Evolutionary conservation across 208 protist genomes (phyloP).

Genomic region (Leishmania gerbilli): DNA sequence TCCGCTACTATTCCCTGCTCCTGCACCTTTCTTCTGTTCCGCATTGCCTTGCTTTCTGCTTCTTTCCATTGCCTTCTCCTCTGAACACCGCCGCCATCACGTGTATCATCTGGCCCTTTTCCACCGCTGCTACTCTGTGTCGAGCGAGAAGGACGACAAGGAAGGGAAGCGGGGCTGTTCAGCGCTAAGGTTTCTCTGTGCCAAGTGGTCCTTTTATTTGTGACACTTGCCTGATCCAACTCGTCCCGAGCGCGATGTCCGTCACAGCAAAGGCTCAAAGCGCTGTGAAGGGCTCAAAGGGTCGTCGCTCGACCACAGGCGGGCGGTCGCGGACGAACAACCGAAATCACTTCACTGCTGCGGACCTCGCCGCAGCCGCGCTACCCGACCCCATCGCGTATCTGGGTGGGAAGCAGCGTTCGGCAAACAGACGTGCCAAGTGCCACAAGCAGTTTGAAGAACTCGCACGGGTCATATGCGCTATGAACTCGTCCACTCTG

Average conservation of each 20-base stretch:
- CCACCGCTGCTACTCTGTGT: background rate
- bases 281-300: background rate
- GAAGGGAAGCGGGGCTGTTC: background rate
- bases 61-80: slow-evolving; percentile 7
- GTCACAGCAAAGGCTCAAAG: background rate
- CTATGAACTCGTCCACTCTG: slow-evolving; percentile 17
- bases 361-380: background rate
- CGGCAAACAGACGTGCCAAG: slow-evolving; percentile 9
- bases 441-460: slow-evolving; percentile 37
- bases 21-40: slow-evolving; percentile 7
- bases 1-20: slow-evolving; percentile 1
- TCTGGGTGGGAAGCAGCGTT: slow-evolving; percentile 26
- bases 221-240: background rate
- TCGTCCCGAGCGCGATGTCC: background rate
- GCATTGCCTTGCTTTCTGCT: background rate
- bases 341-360: background rate
- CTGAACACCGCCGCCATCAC: too few relatives aligned
- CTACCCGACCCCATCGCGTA: slow-evolving; percentile 25
- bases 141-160: background rate
- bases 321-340: background rate
- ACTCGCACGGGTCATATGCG: slow-evolving; percentile 31
- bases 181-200: background rate
- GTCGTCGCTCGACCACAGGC: background rate
- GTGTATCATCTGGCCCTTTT: background rate
- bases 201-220: background rate